Evolutionary conservation across 2,329 filamentous ascomycete genomes (phyloP).

Genomic region (Fusarium drepaniforme): DNA sequence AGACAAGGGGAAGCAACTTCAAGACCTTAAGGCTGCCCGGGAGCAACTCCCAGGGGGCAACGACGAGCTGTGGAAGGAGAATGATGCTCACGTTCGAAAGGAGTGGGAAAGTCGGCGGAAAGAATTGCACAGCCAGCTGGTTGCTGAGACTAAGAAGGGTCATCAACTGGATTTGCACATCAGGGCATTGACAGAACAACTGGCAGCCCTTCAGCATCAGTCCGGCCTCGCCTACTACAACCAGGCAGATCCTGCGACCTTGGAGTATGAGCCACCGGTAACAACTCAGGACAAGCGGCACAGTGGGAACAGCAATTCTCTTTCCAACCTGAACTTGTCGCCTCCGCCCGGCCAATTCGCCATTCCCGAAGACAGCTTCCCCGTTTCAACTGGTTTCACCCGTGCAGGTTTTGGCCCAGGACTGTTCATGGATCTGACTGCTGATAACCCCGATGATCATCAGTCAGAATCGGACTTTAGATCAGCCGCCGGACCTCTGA

Average conservation of each 20-base stretch:
- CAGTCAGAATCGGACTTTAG: slow-evolving; percentile 74
- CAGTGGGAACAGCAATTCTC: slow-evolving; percentile 61
- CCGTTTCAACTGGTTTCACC: slow-evolving; percentile 66
- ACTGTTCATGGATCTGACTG: slow-evolving; percentile 64
- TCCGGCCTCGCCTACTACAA: slow-evolving; percentile 59
- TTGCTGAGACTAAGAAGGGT: slow-evolving; percentile 60
- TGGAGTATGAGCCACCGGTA: slow-evolving; percentile 61
- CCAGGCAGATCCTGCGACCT: slow-evolving; percentile 57
- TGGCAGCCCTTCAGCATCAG: slow-evolving; percentile 56
- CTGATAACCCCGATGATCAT: slow-evolving; percentile 52
- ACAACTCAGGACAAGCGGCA: slow-evolving; percentile 60
- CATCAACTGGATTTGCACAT: slow-evolving; percentile 62
- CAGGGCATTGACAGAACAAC: slow-evolving; percentile 60
- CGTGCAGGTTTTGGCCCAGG: slow-evolving; percentile 65
- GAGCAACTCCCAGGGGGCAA: slow-evolving; percentile 73
- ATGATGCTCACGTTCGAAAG: slow-evolving; percentile 63
- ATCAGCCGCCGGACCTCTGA: slow-evolving; percentile 76
- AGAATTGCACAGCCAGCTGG: slow-evolving; percentile 64
- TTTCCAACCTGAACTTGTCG: slow-evolving; percentile 56
- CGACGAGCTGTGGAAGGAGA: slow-evolving; percentile 67
- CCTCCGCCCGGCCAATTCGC: slow-evolving; percentile 55
- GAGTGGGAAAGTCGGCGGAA: slow-evolving; percentile 68
- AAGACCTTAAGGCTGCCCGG: slow-evolving; percentile 78
- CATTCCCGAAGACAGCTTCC: slow-evolving; percentile 57
- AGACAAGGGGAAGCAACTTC: slow-evolving; percentile 75